Conservation (phyloP, 1,284 basidiomycete genomes). For the Malassezia obtusa region DNA sequence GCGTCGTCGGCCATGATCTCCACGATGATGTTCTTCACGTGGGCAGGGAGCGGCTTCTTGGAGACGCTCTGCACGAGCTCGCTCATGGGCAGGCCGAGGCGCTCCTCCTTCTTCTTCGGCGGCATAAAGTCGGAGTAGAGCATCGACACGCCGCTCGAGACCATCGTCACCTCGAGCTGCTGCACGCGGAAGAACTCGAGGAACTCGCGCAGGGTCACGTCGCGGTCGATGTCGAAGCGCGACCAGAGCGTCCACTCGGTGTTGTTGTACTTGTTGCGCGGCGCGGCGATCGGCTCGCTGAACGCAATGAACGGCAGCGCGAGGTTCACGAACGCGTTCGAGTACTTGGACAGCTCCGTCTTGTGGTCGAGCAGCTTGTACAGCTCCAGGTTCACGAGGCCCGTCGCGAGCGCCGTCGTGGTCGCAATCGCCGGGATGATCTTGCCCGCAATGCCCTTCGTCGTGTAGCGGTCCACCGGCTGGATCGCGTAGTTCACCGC, state of each 20-base stretch:
- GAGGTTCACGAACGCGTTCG: constrained; percentile 90
- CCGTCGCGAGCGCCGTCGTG: constrained; percentile 88
- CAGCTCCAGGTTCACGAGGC: constrained; percentile 88
- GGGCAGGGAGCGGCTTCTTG: constrained; percentile 37
- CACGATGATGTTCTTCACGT: constrained; percentile 67
- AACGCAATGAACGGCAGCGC: constrained; percentile 98
- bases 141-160: constrained; percentile 94
- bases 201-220: constrained; percentile 81
- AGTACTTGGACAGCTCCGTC: constrained; percentile 83
- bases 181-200: constrained; percentile 72
- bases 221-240: constrained; percentile 72
- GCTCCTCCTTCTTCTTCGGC: constrained; percentile 41
- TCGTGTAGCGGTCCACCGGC: constrained; percentile 79
- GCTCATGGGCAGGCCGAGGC: constrained; percentile 57
- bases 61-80: constrained; percentile 83
- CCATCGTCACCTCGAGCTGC: constrained; percentile 88
- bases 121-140: constrained; percentile 62
- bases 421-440: constrained; percentile 99
- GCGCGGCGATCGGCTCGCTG: constrained; percentile 90
- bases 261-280: constrained; percentile 51
- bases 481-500: constrained; percentile 91
- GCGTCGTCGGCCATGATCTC: constrained; percentile 91
- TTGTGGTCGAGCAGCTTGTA: constrained; percentile 93
- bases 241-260: constrained; percentile 98
- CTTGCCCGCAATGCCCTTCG: constrained; percentile 98